Evolutionary conservation across 495 filamentous ascomycete species (phyloP), one percentile per base, ranked within the genome.

Genomic region (Annulohypoxylon stygium): DNA sequence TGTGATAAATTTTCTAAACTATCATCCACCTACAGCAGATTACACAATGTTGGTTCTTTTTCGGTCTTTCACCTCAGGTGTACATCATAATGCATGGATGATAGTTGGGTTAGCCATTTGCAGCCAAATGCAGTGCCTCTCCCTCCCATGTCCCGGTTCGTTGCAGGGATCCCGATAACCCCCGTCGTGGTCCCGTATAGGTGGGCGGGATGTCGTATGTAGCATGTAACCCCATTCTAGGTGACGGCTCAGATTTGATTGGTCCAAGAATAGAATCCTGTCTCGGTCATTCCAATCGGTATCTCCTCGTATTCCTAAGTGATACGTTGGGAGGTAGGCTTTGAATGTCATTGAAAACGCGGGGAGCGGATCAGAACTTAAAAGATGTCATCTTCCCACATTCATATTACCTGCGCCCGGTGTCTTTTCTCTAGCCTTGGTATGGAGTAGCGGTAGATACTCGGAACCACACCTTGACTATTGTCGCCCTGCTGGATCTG

Each of bases 221-320:
- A 61, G 57, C 39, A 33, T 69, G 71, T 63, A 70, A 70, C 71
- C 71, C 25, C 41, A 70, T 36, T 36, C 30, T n/a, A 45, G 63
- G 66, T 36, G 62, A 43, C 18, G 7, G 6, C 26, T 60, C 25
- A 7, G 11, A 55, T 48, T 39, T 75, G 67, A 75, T 75, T 75
- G 67, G 72, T 48, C 72, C 67, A 70, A 70, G 51, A 47, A 75
- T 70, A 75, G 67, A 51, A 64, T 50, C 43, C 25, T 67, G 62
- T 66, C 58, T 65, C 55, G 54, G 61, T 59, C 47, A 18, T 45
- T 69, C 55, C 25, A 62, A 34, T 61, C 67, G 61, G 58, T 36
- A 41, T 12, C 55, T 47, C 34, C 67, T 75, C 72, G 72, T 75
- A 75, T 75, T 71, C 30, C 36, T 39, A 12, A 25, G 20, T 57